phyloP scores from a whole-genome alignment of 768 basidiomycete genomes.

The Pleurotus salmoneostramineus region DNA sequence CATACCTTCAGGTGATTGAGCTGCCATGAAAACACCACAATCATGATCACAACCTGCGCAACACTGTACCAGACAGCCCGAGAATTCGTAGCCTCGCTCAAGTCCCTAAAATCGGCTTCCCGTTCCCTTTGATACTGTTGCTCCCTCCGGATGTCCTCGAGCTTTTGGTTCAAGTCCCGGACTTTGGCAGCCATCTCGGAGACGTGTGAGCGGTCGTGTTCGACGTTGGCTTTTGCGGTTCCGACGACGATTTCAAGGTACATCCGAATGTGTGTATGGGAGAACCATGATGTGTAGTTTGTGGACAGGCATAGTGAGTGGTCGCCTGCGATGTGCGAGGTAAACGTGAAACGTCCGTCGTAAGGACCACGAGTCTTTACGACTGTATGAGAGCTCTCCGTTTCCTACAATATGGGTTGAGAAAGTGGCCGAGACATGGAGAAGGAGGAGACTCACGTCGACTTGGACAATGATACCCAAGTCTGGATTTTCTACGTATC shows the following conservation, averaged over 20 bases:
- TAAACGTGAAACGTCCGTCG: constrained; percentile 94
- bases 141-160: constrained; percentile 90
- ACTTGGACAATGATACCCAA: constrained; percentile 92
- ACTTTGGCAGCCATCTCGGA: constrained; percentile 79
- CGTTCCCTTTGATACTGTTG: constrained; percentile 98
- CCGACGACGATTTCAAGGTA: constrained; percentile 95
- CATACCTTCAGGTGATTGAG: constrained; percentile 84
- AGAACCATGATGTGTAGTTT: constrained; percentile 89
- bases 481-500: constrained; percentile 66
- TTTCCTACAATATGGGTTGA: constrained; percentile 56
- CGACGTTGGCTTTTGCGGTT: constrained; percentile 78
- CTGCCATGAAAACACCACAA: constrained; percentile 91
- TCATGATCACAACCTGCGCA: constrained; percentile 78
- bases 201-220: constrained; percentile 83
- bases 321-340: constrained; percentile 94
- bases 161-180: constrained; percentile 88
- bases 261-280: constrained; percentile 83
- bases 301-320: constrained; percentile 96
- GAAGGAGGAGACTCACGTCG: constrained; percentile 50
- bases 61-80: constrained; percentile 94
- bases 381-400: constrained; percentile 74
- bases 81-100: constrained; percentile 90
- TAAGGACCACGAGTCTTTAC: constrained; percentile 88
- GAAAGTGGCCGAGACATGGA: not conserved
- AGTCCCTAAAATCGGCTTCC: constrained; percentile 83